Conservation (phyloP, 805 yeast species). For the Priceomyces fermenticarens region DNA sequence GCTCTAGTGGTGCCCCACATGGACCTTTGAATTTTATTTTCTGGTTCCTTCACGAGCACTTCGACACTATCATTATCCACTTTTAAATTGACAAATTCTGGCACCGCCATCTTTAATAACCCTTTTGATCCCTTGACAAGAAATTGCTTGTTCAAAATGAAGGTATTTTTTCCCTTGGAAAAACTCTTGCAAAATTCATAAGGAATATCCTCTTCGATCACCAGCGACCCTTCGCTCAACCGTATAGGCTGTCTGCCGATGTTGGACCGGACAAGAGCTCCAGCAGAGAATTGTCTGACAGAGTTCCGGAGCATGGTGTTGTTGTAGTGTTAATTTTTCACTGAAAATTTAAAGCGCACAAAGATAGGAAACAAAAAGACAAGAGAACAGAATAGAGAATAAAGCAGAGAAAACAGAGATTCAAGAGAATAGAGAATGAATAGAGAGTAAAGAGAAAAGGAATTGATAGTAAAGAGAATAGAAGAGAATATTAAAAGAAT, state of each 20-base stretch:
- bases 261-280: constrained; percentile 44
- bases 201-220: constrained; percentile 46
- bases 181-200: constrained; percentile 54
- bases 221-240: constrained; percentile 58
- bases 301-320: neutral
- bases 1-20: constrained; percentile 96
- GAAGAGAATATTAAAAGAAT: too few relatives aligned
- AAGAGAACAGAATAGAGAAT: too few relatives aligned
- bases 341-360: too few relatives aligned
- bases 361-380: too few relatives aligned
- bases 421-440: too few relatives aligned
- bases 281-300: constrained; percentile 8
- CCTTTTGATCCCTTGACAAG: constrained; percentile 81
- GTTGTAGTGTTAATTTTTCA: neutral
- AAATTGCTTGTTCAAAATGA: constrained; percentile 56
- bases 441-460: too few relatives aligned
- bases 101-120: constrained; percentile 56
- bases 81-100: constrained; percentile 60
- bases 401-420: too few relatives aligned
- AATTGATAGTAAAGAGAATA: too few relatives aligned
- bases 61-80: constrained; percentile 39
- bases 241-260: constrained; percentile 80
- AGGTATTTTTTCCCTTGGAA: constrained; percentile 62
- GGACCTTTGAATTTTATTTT: constrained; percentile 66
- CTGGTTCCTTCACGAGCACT: constrained; percentile 57